phyloP scores from a whole-genome alignment of 139 green algal species.

The Micromonas pusilla region DNA sequence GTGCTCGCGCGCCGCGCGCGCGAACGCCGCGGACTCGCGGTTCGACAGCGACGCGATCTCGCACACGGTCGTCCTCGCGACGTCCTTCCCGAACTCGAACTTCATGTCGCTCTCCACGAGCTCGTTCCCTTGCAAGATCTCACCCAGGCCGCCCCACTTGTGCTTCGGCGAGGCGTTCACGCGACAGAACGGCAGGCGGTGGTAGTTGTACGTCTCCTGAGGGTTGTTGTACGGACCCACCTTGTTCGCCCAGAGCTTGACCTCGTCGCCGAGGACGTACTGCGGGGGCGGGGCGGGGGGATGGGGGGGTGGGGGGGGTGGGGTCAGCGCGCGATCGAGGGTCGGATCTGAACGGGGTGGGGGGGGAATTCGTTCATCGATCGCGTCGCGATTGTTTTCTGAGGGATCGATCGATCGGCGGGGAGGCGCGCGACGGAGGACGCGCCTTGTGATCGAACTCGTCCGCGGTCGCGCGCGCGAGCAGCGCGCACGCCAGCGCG shows the following conservation, averaged over 20 bases:
- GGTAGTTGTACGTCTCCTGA: conserved; percentile 98
- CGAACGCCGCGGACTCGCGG: conserved; percentile 57
- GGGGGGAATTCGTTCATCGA: conserved; percentile 26
- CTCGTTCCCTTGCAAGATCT: conserved; percentile 93
- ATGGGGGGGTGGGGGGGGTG: not conserved
- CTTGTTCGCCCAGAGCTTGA: conserved; percentile 92
- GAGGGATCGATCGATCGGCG: not conserved
- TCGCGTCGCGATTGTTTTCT: not conserved
- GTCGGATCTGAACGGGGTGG: too few species aligned
- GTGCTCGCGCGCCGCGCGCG: conserved; percentile 58
- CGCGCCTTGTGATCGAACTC: conserved; percentile 27
- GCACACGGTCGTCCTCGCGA: conserved; percentile 72
- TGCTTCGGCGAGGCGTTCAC: conserved; percentile 49
- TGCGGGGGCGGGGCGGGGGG: conserved; percentile 35
- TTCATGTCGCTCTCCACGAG: conserved; percentile 85
- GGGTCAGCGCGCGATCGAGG: too few species aligned
- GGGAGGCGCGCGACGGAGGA: too few species aligned
- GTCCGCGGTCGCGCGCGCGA: not conserved
- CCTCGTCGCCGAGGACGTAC: conserved; percentile 61
- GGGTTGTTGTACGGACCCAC: conserved; percentile 94
- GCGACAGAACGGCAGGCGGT: conserved; percentile 83
- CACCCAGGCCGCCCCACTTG: conserved; percentile 87
- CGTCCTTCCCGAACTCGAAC: conserved; percentile 69
- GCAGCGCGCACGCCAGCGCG: not conserved
- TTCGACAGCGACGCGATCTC: conserved; percentile 48